Evolutionary conservation across 1,284 basidiomycete genomes (phyloP), one percentile per base, ranked within the genome.

Genomic region (Cerioporus squamosus): DNA sequence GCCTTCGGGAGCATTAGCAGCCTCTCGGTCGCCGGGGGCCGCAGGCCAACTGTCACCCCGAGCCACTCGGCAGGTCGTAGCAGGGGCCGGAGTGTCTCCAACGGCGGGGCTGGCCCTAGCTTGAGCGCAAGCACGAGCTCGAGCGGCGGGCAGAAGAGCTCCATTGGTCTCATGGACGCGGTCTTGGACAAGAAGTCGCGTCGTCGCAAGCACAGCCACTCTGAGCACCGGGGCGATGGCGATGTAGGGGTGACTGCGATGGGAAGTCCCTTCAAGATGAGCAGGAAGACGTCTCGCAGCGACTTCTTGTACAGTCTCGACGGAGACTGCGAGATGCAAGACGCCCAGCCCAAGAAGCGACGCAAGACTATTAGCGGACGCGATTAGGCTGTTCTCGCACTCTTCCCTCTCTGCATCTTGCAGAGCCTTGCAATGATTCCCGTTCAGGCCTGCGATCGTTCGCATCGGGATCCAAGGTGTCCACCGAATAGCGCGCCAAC

Each of bases 161-260:
- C 47, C 10, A 47, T 53, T 10, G 70, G 70, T 7, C 62, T 73
- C 20, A 69, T 72, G 69, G 72, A 70, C 48, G 69, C 67, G 14
- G 66, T 73, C 47, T 64, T 66, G 45, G 64, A 65, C 33, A 64
- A 48, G 50, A 52, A 58, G 18, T 54, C 56, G 7, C 55, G 57
- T 14, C 55, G 60, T 1, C 60, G 66, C n/a, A 62, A 60, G 50
- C 62, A 61, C 48, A 57, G 46, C 36, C 63, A 67, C 36, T 53
- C 57, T 8, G 51, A 58, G 38, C 20, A 43, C 18, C 56, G 56
- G 5, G 42, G 20, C 2, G 64, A 63, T 17, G 60, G 63, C n/a
- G 61, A 66, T 10, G 54, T 59, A n/a, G 55, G 57, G 12, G 59
- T 61, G 2, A 52, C 54, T 12, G 57, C 65, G 1, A 61, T 64